Percentiles rank a stretch among this genome's conserved stretches.
These are phyloP conservation scores for Hyphopichia homilentoma DNA, from an alignment of 805 yeast genomes.

Conservation along the genomic window DNA sequence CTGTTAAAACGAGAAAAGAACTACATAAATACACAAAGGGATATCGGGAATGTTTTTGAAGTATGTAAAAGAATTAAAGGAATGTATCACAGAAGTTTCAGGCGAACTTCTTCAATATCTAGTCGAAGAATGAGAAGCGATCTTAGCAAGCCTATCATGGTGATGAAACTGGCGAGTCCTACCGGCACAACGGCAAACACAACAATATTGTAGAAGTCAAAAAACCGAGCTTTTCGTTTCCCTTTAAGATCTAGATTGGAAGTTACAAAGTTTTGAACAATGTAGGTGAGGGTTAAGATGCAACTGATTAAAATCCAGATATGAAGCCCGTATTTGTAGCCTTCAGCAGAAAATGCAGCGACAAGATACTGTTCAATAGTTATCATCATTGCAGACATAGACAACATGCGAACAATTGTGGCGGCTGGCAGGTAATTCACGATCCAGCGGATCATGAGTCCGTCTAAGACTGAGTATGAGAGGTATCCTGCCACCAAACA, in stretches of 20 bases:
- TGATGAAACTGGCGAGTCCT: slow-evolving; percentile 88
- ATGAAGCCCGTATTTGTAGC: slow-evolving; percentile 71
- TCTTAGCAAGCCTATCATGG: slow-evolving; percentile 82
- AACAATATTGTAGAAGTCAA: slow-evolving; percentile 82
- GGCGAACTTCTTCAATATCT: no score
- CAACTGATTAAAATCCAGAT: slow-evolving; percentile 93
- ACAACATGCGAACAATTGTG: slow-evolving; percentile 80
- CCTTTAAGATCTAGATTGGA: slow-evolving; percentile 59
- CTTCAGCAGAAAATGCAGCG: slow-evolving; percentile 61
- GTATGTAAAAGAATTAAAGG: no score
- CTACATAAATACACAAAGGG: no score
- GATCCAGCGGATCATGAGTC: slow-evolving; percentile 90
- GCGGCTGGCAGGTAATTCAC: slow-evolving; percentile 86
- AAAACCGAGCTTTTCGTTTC: slow-evolving; percentile 53
- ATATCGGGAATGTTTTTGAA: no score
- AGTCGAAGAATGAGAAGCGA: slow-evolving; percentile 70
- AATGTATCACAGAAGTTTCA: no score
- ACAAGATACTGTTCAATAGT: slow-evolving; percentile 67
- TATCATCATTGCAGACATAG: slow-evolving; percentile 72
- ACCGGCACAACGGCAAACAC: slow-evolving; percentile 99
- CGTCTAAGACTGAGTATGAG: slow-evolving; percentile 80
- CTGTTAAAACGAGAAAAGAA: no score
- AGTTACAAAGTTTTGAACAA: slow-evolving; percentile 83
- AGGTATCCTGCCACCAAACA: slow-evolving; percentile 83
- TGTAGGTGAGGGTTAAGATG: slow-evolving; percentile 73